Percentiles rank a stretch among this genome's conserved stretches.
These are phyloP conservation scores for Stachybotrys echinatus DNA, from an alignment of 2,329 filamentous ascomycete genomes.

Conservation along the genomic window DNA sequence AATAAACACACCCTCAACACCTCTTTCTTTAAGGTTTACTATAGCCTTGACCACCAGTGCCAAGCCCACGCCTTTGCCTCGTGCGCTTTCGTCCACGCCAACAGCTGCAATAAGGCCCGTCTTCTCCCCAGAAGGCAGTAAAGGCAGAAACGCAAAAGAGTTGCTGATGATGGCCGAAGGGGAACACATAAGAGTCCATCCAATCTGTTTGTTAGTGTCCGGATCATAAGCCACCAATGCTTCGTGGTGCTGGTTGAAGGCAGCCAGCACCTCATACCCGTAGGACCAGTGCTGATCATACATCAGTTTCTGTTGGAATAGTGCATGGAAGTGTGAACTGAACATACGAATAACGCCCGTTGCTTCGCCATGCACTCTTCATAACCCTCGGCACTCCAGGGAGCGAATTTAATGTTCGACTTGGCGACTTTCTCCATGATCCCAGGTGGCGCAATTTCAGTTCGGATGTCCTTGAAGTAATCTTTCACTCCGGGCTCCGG, in stretches of 20 bases:
- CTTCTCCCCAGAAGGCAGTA: conserved; percentile 11
- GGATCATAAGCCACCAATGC: conserved; percentile 16
- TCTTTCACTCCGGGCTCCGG: conserved; percentile 4
- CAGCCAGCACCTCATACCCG: conserved; percentile 11
- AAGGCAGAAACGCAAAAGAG: conserved; percentile 9
- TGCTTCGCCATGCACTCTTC: conserved; percentile 17
- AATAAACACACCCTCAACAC: conserved; percentile 12
- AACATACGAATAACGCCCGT: conserved; percentile 10
- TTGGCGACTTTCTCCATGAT: conserved; percentile 12
- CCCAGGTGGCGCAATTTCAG: conserved; percentile 6
- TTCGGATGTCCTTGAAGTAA: conserved; percentile 12
- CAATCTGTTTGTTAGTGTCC: conserved; percentile 15
- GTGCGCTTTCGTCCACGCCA: conserved; percentile 11
- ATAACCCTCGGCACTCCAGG: conserved; percentile 14
- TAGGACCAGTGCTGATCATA: conserved; percentile 8
- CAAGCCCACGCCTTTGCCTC: conserved; percentile 13
- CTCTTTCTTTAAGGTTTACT: conserved; percentile 12
- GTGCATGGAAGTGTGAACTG: background rate
- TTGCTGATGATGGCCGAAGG: background rate
- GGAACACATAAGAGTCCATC: conserved; percentile 18
- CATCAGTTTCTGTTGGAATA: background rate
- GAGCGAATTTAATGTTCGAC: conserved; percentile 9
- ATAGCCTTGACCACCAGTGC: conserved; percentile 15
- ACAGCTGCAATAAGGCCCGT: conserved; percentile 16
- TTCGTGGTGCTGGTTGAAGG: conserved; percentile 10